Base-by-base conservation (phyloP, 225 moss, liverwort and hornwort genomes). In the Antitrichia curtipendula region DNA sequence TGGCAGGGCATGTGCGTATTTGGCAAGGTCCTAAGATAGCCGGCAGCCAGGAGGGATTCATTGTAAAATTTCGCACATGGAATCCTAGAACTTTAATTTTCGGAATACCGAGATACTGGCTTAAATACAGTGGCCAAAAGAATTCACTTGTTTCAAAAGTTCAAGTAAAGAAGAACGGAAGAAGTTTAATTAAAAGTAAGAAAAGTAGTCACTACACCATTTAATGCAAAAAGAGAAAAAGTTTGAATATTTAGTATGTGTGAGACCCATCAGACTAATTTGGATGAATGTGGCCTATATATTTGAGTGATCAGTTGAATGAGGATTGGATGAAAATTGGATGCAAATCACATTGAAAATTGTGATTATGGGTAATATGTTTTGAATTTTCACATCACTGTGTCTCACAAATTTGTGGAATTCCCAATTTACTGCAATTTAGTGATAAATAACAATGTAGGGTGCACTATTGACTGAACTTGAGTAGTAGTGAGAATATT, bases 311-410 rank as follows among this genome's bases (percentile, higher is more conserved):
- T 36, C 36, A 52, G 15, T 16, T 54, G 36, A 6, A n/a, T 76
- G 9, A 23, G 53, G 8, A 2, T 23, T 24, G 5, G 23, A n/a
- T 23, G 53, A 52, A 75, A 36, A 1, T 6, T 24, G 6, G 16
- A 76, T 77, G 77, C 5, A n/a, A n/a, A 25, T 54, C 10, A 9
- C 21, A 25, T 2, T 77, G 54, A n/a, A n/a, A 54, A 54, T 16
- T n/a, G 54, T n/a, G 5, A 54, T 54, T 56, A 32, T 6, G 9
- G 24, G 10, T n/a, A 54, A 14, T n/a, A 16, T n/a, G 8, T 0
- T 24, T 0, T 1, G 7, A n/a, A n/a, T 24, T n/a, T 16, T 16
- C 10, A 24, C 16, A n/a, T 2, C 6, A 6, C 0, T 6, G 16
- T 0, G 1, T 25, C 50, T n/a, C 1, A 1, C 2, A 36, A n/a